Conservation (phyloP, 768 basidiomycete genomes). For the Tulasnella sp. region DNA sequence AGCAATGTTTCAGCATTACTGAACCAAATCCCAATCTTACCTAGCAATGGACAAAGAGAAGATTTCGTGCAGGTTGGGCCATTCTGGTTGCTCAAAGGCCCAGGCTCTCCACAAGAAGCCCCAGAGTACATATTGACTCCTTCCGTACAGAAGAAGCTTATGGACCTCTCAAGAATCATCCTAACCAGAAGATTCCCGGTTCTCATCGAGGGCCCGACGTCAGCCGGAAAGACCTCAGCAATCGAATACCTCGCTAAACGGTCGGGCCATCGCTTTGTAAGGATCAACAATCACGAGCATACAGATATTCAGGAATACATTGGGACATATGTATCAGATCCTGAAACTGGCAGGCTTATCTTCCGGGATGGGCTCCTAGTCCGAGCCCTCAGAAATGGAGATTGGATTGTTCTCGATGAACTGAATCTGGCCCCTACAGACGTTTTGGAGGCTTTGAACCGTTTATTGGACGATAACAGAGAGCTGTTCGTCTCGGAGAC, state of each 20-base stretch:
- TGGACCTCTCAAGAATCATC: constrained; percentile 86
- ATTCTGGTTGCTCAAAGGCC: constrained; percentile 78
- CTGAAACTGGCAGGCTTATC: constrained; percentile 79
- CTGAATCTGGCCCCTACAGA: constrained; percentile 96
- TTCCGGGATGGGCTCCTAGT: constrained; percentile 93
- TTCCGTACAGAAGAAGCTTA: constrained; percentile 86
- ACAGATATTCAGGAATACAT: constrained; percentile 99
- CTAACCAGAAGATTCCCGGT: constrained; percentile 83
- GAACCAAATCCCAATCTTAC: constrained; percentile 49
- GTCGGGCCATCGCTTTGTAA: constrained; percentile 89
- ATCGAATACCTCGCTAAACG: constrained; percentile 88
- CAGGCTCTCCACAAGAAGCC: constrained; percentile 43
- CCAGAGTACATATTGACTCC: constrained; percentile 91
- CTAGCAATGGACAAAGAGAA: constrained; percentile 30
- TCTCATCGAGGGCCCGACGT: constrained; percentile 94
- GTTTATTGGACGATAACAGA: constrained; percentile 92
- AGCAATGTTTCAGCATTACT: constrained; percentile 69
- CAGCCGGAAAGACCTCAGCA: constrained; percentile 93
- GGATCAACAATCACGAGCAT: constrained; percentile 99
- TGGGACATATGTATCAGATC: constrained; percentile 90
- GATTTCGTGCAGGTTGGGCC: constrained; percentile 77
- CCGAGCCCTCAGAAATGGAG: constrained; percentile 75
- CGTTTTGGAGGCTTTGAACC: constrained; percentile 92
- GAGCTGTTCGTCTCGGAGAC: constrained; percentile 94
- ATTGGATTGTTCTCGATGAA: constrained; percentile 98